These are phyloP conservation scores for Boletales sp. DNA, from an alignment of 768 basidiomycete genomes.

Conservation along the genomic window DNA sequence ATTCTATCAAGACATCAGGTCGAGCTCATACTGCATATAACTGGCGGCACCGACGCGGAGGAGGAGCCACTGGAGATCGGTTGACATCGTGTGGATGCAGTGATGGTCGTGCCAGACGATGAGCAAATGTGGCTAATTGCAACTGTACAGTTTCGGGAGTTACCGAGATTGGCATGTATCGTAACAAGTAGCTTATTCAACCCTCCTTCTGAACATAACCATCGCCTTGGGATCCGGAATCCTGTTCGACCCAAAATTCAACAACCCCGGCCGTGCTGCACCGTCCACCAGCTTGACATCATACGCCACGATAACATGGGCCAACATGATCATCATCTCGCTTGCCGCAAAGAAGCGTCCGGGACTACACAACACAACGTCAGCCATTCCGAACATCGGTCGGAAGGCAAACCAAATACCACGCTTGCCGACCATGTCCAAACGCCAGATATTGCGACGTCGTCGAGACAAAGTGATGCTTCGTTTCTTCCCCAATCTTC, in stretches of 20 bases:
- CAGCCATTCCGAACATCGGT: too few species aligned
- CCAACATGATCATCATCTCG: slow-evolving; percentile 45
- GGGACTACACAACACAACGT: slow-evolving; percentile 1
- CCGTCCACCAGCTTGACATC: slow-evolving; percentile 14
- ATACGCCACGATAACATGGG: slow-evolving; percentile 37
- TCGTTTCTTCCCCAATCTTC: slow-evolving; percentile 27
- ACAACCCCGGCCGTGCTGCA: neutral
- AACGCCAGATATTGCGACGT: slow-evolving; percentile 34
- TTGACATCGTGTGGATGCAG: slow-evolving; percentile 58
- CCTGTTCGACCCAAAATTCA: neutral
- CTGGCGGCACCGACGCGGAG: slow-evolving; percentile 61
- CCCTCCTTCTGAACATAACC: slow-evolving; percentile 13
- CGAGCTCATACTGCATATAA: neutral
- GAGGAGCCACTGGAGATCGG: slow-evolving; percentile 93
- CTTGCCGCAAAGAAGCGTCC: slow-evolving; percentile 42
- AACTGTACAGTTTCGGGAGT: slow-evolving; percentile 28
- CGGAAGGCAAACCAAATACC: slow-evolving; percentile 7
- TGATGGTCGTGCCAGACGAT: slow-evolving; percentile 13
- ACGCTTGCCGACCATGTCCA: slow-evolving; percentile 31
- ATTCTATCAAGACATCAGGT: slow-evolving; percentile 44
- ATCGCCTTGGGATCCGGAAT: neutral
- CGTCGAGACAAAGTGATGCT: slow-evolving; percentile 36
- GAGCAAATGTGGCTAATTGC: slow-evolving; percentile 29
- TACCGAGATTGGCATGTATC: too few species aligned
- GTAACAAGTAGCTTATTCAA: neutral